Conservation (phyloP, 1,139 yeast genomes). For the Sugiyamaella japonica region DNA sequence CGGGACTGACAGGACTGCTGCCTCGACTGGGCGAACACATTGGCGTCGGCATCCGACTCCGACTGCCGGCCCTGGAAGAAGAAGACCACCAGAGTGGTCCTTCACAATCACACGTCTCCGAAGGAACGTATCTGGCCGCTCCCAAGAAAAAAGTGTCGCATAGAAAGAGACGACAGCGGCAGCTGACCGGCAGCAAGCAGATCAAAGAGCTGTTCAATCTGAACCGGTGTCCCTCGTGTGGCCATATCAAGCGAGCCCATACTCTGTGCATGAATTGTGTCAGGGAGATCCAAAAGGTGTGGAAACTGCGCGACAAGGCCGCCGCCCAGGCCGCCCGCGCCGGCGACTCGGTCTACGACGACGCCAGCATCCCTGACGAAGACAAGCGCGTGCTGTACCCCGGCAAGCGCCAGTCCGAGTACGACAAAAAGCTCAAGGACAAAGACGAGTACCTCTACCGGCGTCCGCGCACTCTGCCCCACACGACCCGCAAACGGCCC, state of each 20-base stretch:
- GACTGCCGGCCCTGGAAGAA: slow-evolving; percentile 15
- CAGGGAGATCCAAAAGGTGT: slow-evolving; percentile 69
- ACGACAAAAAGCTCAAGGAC: slow-evolving; percentile 51
- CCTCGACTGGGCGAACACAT: slow-evolving; percentile 27
- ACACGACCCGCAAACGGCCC: not conserved
- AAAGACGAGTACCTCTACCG: slow-evolving; percentile 66
- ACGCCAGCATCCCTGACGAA: slow-evolving; percentile 58
- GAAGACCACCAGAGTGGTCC: not conserved
- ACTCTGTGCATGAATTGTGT: slow-evolving; percentile 93
- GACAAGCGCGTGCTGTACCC: slow-evolving; percentile 65
- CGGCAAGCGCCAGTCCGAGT: slow-evolving; percentile 54
- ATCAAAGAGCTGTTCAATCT: slow-evolving; percentile 71
- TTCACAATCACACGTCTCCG: slow-evolving; percentile 27
- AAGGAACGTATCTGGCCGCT: slow-evolving; percentile 78
- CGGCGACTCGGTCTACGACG: slow-evolving; percentile 37
- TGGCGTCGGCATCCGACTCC: slow-evolving; percentile 23
- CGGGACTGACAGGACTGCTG: slow-evolving; percentile 22
- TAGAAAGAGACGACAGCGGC: slow-evolving; percentile 77
- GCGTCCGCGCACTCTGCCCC: slow-evolving; percentile 55
- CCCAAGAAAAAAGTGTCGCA: slow-evolving; percentile 93
- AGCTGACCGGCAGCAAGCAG: slow-evolving; percentile 82
- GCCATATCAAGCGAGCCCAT: slow-evolving; percentile 85
- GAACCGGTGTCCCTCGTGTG: slow-evolving; percentile 94
- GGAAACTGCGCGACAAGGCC: slow-evolving; percentile 53
- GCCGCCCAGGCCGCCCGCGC: slow-evolving; percentile 22